These are phyloP conservation scores for Suillus americanus DNA, from an alignment of 768 basidiomycete species.

Conservation along the genomic window DNA sequence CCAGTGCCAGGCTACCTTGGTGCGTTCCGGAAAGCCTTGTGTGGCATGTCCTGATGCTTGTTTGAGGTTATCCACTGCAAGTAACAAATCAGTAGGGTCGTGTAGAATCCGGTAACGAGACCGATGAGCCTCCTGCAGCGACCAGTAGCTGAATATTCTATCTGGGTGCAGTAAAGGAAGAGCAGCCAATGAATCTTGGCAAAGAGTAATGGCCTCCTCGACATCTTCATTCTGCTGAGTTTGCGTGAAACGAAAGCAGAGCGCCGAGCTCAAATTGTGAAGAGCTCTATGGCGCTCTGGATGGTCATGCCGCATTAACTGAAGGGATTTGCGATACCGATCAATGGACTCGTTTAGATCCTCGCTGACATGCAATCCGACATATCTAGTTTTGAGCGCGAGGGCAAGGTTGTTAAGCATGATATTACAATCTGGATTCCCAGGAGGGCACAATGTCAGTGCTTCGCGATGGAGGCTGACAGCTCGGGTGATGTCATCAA, in stretches of 20 bases:
- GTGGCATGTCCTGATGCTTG: background rate
- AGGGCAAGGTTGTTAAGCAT: background rate
- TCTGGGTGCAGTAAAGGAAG: background rate
- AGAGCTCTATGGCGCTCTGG: background rate
- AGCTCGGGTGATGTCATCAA: background rate
- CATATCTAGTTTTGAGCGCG: background rate
- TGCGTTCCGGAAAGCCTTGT: background rate
- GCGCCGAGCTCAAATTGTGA: background rate
- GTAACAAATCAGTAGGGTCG: background rate
- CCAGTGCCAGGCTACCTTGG: background rate
- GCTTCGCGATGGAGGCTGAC: background rate
- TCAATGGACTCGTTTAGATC: background rate
- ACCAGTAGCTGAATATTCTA: background rate
- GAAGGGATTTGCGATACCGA: background rate
- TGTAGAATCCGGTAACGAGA: background rate
- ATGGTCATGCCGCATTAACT: background rate
- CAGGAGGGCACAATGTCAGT: background rate
- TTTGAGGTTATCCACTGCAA: background rate
- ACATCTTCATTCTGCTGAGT: background rate
- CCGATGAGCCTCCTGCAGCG: background rate
- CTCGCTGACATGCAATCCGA: background rate
- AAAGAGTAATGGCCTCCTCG: background rate
- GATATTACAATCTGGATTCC: rapidly evolving
- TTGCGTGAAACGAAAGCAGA: background rate
- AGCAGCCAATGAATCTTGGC: background rate